Evolutionary conservation across 2,329 filamentous ascomycete genomes (phyloP), one percentile per base, ranked within the genome.

Genomic region (Aspergillus sp.): DNA sequence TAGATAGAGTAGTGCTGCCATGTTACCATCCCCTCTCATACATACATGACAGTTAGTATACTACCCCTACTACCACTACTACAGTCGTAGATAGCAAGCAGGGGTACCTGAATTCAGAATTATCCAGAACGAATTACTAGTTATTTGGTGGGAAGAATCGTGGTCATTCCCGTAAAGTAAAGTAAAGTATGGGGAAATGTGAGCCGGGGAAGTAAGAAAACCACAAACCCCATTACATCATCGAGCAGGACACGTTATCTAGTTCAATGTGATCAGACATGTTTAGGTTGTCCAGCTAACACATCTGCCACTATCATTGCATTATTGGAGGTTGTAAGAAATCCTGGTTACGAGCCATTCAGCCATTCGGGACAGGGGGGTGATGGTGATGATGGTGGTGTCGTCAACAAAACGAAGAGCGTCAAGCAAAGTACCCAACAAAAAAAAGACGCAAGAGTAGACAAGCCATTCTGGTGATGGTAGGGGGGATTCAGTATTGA

Each of bases 401-500:
- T 39, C 23, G 52, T 39, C 53, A 55, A 55, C 56, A 55, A 45
- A 57, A 53, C 52, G 45, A 59, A 55, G 30, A 13, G 30, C 28
- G 30, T 32, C 10, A 32, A 32, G 30, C 47, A 61, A 61, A 38
- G 55, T 55, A 58, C 63, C 59, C 62, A 63, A 65, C 61, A 64
- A 60, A 62, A 62, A 49, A 45, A 53, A 48, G 45, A 30, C 41
- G 41, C 54, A 41, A 61, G 43, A 43, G 57, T 45, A 8, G 41
- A 8, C 38, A 41, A 5, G 51, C 32, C 21, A 28, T 19, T 59
- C 55, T 28, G 56, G 41, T 47, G 48, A 58, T 43, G 13, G 4
- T 39, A 36, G 39, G 39, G 43, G 43, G 59, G 43, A 30, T 57
- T 59, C 65, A 67, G 66, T 68, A 67, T 66, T 67, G 60, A 63